Percentiles rank a stretch among this genome's conserved stretches.
Conservation (phyloP, 495 filamentous ascomycete genomes). For the Aspergillus saccharolyticus region DNA sequence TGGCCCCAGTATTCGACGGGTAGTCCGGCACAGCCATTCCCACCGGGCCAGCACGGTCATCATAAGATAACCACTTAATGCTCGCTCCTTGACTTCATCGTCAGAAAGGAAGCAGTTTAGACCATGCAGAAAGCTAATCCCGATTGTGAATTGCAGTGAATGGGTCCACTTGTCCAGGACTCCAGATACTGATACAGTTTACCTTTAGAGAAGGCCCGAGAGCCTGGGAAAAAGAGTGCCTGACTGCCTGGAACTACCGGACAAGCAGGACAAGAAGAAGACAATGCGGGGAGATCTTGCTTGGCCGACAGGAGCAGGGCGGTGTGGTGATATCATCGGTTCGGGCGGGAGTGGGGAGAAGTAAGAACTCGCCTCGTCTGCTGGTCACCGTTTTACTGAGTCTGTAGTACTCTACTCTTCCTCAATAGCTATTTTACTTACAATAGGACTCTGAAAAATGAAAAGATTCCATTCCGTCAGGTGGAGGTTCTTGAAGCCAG, state of each 20-base stretch:
- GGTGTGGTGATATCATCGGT: conserved; percentile 6
- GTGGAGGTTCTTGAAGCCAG: too few relatives aligned
- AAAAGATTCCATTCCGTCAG: neutral
- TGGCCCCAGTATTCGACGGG: neutral
- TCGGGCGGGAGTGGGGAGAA: neutral
- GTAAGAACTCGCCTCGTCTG: too few relatives aligned
- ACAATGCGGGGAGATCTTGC: conserved; percentile 1
- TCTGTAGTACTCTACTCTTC: too few relatives aligned
- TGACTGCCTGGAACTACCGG: neutral
- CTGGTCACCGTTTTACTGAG: neutral
- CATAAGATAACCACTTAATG: conserved; percentile 2
- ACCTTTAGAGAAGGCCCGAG: too few relatives aligned
- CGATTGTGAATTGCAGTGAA: neutral
- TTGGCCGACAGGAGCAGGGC: neutral
- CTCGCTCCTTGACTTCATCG: neutral
- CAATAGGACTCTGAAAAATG: too few relatives aligned
- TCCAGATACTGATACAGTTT: too few relatives aligned
- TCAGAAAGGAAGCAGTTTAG: neutral
- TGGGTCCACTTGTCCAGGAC: neutral
- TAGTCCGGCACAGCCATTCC: conserved; percentile 1
- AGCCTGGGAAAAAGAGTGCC: neutral
- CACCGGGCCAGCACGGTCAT: neutral
- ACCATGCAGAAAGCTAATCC: neutral
- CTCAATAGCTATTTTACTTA: too few relatives aligned
- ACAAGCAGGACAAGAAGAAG: neutral